These are phyloP conservation scores for Leucoagaricus sp. DNA, from an alignment of 1,284 basidiomycete species.

Conservation along the genomic window DNA sequence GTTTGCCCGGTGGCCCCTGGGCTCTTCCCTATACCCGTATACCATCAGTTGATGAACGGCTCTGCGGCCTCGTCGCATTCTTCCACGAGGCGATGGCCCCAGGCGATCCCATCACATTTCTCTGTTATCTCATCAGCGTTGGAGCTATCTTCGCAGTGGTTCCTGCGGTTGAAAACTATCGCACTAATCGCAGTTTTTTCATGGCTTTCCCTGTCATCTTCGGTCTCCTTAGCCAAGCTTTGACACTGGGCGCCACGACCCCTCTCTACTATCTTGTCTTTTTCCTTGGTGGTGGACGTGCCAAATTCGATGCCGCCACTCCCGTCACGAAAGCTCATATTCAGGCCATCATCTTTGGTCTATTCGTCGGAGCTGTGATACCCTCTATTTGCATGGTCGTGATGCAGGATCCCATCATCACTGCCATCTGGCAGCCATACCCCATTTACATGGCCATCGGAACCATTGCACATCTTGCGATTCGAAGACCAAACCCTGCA, in stretches of 20 bases:
- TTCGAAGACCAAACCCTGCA: conserved; percentile 7
- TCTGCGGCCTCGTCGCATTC: conserved; percentile 30
- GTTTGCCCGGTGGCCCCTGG: conserved; percentile 17
- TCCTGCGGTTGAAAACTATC: conserved; percentile 33
- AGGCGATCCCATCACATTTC: conserved; percentile 26
- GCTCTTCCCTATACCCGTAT: conserved; percentile 25
- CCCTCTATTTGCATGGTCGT: conserved; percentile 23
- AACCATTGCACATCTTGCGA: conserved; percentile 11
- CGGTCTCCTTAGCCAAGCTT: conserved; percentile 33
- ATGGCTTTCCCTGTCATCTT: conserved; percentile 35
- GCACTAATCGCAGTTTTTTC: conserved; percentile 25
- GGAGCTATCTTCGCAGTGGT: conserved; percentile 27
- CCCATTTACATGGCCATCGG: conserved; percentile 20
- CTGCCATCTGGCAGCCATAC: conserved; percentile 25
- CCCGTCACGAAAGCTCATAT: conserved; percentile 39
- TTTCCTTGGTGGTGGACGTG: conserved; percentile 32
- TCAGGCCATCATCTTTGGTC: conserved; percentile 41
- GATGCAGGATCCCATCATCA: conserved; percentile 21
- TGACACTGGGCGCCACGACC: conserved; percentile 37
- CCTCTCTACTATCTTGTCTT: conserved; percentile 46
- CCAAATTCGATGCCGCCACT: conserved; percentile 17
- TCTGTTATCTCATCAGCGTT: conserved; percentile 32
- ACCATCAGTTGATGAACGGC: conserved; percentile 18
- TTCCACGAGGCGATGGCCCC: conserved; percentile 30
- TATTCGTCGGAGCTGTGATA: conserved; percentile 20